Percentiles rank a stretch among this genome's conserved stretches.
Conservation (phyloP, 139 green algal genomes). For the Closterium sp. region DNA sequence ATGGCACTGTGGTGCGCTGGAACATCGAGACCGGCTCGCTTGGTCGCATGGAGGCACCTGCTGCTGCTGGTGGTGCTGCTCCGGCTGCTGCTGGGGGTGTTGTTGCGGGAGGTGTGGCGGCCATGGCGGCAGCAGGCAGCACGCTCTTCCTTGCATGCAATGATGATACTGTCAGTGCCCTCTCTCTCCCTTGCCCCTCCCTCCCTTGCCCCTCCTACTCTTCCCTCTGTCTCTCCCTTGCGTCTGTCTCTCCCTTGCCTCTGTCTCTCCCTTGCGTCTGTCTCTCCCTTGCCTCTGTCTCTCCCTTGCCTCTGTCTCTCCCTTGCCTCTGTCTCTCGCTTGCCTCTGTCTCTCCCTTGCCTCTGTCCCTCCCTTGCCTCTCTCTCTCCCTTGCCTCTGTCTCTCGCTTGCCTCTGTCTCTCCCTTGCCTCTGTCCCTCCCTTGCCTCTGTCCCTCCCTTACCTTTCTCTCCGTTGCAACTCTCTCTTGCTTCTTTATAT, state of each 20-base stretch:
- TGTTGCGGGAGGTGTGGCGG: background rate
- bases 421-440: background rate
- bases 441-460: background rate
- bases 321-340: no score
- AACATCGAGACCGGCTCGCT: slow-evolving; percentile 9
- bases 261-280: no score
- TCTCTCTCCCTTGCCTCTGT: background rate
- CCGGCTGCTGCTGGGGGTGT: background rate
- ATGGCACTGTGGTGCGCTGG: slow-evolving; percentile 45
- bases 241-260: background rate
- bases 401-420: background rate
- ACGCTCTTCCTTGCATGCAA: background rate
- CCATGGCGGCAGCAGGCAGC: slow-evolving; percentile 22
- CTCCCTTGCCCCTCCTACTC: no score
- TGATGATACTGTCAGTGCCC: background rate
- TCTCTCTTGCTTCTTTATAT: no score
- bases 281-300: background rate
- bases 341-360: background rate
- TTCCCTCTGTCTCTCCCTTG: no score
- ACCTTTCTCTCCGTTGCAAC: no score
- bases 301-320: background rate
- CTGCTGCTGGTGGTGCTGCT: background rate
- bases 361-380: background rate
- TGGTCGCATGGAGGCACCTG: slow-evolving; percentile 9
- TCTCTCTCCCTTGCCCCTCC: background rate